Evolutionary conservation across 805 yeast genomes (phyloP).

Genomic region (Suhomyces sp.): DNA sequence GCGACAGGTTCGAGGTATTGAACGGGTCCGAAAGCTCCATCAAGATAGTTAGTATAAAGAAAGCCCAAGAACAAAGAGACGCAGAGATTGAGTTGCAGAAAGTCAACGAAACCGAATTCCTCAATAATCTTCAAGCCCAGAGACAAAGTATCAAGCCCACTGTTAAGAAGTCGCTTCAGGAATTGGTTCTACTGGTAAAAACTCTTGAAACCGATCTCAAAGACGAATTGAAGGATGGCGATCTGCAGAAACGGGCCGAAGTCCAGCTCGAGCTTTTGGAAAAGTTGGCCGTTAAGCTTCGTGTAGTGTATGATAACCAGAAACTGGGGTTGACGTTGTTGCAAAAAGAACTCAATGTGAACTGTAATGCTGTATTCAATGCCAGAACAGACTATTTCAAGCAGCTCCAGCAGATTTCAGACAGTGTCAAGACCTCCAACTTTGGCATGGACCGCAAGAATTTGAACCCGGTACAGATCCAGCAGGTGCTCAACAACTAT

Average conservation of each 20-base stretch:
- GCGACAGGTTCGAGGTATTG: constrained; percentile 41
- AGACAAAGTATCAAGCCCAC: constrained; percentile 26
- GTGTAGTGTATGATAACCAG: constrained; percentile 41
- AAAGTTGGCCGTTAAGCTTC: constrained; percentile 19
- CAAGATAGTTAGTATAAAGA: constrained; percentile 15
- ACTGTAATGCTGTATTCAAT: constrained; percentile 67
- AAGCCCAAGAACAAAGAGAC: constrained; percentile 18
- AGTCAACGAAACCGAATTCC: constrained; percentile 24
- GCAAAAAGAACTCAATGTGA: constrained; percentile 48
- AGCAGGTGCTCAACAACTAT: background rate
- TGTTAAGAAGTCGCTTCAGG: constrained; percentile 32
- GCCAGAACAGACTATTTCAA: constrained; percentile 77
- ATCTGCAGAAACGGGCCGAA: background rate
- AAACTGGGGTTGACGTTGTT: constrained; percentile 38
- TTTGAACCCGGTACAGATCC: constrained; percentile 14
- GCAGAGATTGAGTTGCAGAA: constrained; percentile 22
- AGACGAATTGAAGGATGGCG: constrained; percentile 16
- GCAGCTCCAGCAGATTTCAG: constrained; percentile 83
- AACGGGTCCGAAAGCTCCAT: constrained; percentile 31
- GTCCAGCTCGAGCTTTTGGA: constrained; percentile 20
- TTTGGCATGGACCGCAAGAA: constrained; percentile 33
- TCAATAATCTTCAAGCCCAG: constrained; percentile 19
- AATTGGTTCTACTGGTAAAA: constrained; percentile 27
- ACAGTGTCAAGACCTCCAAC: constrained; percentile 52
- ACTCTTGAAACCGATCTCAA: constrained; percentile 24